phyloP scores from a whole-genome alignment of 495 filamentous ascomycete genomes.

The Cenococcum geophilum region DNA sequence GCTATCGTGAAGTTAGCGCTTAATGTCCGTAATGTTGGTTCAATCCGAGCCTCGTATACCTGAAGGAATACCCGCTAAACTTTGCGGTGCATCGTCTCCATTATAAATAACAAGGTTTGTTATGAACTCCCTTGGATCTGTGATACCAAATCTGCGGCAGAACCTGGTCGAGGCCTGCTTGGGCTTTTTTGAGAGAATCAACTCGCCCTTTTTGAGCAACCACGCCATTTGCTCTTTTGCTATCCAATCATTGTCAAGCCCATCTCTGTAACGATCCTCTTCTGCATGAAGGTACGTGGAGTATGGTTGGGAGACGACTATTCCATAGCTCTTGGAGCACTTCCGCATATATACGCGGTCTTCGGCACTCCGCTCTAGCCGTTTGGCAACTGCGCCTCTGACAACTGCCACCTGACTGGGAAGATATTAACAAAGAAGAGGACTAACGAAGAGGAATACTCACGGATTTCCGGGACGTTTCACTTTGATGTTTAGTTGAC shows the following conservation, averaged over 20 bases:
- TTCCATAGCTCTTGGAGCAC: background rate
- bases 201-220: background rate
- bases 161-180: background rate
- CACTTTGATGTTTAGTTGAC: background rate
- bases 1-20: background rate
- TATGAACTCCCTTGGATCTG: background rate
- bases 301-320: background rate
- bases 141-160: background rate
- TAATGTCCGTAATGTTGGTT: background rate
- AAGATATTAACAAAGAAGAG: background rate
- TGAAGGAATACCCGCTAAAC: background rate
- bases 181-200: background rate
- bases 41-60: background rate
- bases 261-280: background rate
- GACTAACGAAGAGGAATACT: background rate
- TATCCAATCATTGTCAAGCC: background rate
- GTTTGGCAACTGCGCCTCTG: slow-evolving; percentile 3
- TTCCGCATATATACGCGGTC: background rate
- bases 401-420: slow-evolving; percentile 8
- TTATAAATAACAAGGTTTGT: background rate
- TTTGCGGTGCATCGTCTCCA: background rate
- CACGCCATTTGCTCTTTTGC: slow-evolving; percentile 1
- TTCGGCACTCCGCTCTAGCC: background rate
- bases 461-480: background rate
- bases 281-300: background rate